Evolutionary conservation across 768 basidiomycete species (phyloP), one percentile per base, ranked within the genome.

Genomic region (Cystoderma amianthinum): DNA sequence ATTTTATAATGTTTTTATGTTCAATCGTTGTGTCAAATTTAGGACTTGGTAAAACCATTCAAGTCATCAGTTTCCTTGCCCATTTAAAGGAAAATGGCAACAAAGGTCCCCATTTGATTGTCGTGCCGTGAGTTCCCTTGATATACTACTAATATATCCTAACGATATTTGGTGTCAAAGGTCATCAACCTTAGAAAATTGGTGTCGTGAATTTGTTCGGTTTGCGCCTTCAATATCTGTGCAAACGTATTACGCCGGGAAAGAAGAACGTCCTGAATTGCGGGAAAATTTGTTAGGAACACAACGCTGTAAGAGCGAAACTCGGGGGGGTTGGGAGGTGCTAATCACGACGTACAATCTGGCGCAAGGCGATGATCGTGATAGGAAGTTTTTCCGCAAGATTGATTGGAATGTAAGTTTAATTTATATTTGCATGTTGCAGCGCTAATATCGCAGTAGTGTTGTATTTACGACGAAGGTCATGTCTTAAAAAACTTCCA

Each of bases 11-110:
- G 28, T 9, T 15, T 42, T 49, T 21, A 53, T 44, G 21, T 17
- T 42, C 13, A 23, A 41, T n/a, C n/a, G n/a, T n/a, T n/a, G n/a
- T n/a, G n/a, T n/a, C n/a, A n/a, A n/a, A n/a, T n/a, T 19, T 36
- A 96, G 95, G 95, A 54, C 81, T 99, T 48, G 96, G 96, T 19
- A 99, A 99, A 71, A 99, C 96, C 2, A 87, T 95, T 28, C 96
- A 99, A 65, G 96, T 99, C 41, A 99, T 99, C 59, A 87, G 93
- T 41, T 96, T 99, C 68, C 78, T 98, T 46, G 88, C 94, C 3
- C 74, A 87, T 52, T 71, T 98, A 38, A 89, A 87, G 57, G 87
- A 91, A 52, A 73, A 68, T 37, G 86, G 85, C 13, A 74, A 71
- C 40, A 72, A 69, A 41, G 95, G 93, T 0, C 93, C 94, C 11